Evolutionary conservation across 441 rosid genomes (phyloP).

Genomic region (Melastoma candidum): DNA sequence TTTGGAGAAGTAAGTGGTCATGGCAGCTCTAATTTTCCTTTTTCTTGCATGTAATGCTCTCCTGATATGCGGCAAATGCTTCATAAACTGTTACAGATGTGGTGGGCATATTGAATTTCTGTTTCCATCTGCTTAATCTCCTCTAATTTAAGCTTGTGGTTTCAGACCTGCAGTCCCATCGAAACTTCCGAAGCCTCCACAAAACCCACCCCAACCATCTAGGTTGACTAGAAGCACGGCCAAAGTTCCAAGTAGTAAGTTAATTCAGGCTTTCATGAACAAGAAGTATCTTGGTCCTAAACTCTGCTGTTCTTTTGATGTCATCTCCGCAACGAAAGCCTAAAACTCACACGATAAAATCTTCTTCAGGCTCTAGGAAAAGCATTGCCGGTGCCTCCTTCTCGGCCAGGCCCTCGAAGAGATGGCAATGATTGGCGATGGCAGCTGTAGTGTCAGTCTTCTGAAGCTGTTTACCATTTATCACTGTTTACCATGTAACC

Average conservation of each 20-base stretch:
- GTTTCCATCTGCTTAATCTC: conserved; percentile 1
- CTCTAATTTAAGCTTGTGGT: not conserved
- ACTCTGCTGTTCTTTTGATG: not conserved
- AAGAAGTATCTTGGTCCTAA: conserved; percentile 2
- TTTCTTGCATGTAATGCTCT: not conserved
- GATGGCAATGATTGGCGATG: conserved; percentile 28
- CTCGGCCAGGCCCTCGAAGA: conserved; percentile 27
- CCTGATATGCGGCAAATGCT: too few species aligned
- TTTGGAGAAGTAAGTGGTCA: conserved; percentile 38
- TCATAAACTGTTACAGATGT: too few species aligned
- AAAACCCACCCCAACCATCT: conserved; percentile 33
- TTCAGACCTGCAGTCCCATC: conserved; percentile 36
- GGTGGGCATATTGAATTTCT: too few species aligned
- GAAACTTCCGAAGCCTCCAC: conserved; percentile 53
- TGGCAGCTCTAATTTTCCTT: not conserved
- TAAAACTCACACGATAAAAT: not conserved
- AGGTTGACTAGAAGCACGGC: conserved; percentile 43
- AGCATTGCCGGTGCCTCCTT: conserved; percentile 29
- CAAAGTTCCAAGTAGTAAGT: conserved; percentile 46
- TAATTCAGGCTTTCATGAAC: not conserved
- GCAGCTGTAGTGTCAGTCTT: not conserved
- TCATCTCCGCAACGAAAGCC: too few species aligned
- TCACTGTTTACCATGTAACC: too few species aligned
- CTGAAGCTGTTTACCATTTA: too few species aligned
- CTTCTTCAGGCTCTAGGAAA: conserved; percentile 34